Evolutionary conservation across 2,329 filamentous ascomycete genomes (phyloP).

Genomic region (Xylaria digitata): DNA sequence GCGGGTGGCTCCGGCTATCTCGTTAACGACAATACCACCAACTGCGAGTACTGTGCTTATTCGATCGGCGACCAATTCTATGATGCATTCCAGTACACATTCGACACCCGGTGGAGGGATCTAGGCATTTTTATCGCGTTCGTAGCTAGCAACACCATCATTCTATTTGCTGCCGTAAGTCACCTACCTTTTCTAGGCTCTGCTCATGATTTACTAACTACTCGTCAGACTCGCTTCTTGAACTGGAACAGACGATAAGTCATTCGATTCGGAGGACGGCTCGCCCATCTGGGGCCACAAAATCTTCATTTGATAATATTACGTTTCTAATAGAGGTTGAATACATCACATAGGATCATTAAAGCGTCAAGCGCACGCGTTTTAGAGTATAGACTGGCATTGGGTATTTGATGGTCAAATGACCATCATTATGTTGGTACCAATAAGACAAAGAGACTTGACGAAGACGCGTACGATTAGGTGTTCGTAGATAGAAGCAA

Average conservation of each 20-base stretch:
- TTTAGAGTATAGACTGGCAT: slow-evolving; percentile 31
- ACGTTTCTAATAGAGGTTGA: slow-evolving; percentile 25
- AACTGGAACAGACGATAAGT: slow-evolving; percentile 65
- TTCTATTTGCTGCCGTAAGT: slow-evolving; percentile 65
- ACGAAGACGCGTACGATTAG: not conserved
- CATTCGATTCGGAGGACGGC: not conserved
- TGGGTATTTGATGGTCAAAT: slow-evolving; percentile 16
- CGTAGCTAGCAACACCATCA: slow-evolving; percentile 79
- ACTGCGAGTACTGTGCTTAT: slow-evolving; percentile 86
- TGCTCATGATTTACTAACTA: slow-evolving; percentile 36
- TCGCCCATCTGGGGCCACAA: not conserved
- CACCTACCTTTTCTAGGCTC: not conserved
- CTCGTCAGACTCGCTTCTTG: slow-evolving; percentile 59
- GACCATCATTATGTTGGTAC: slow-evolving; percentile 11
- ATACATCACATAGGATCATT: slow-evolving; percentile 7
- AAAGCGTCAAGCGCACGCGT: slow-evolving; percentile 20
- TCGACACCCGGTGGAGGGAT: slow-evolving; percentile 80
- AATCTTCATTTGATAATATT: slow-evolving; percentile 5
- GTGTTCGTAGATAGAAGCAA: slow-evolving; percentile 15
- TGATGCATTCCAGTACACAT: slow-evolving; percentile 72
- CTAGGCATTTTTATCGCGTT: slow-evolving; percentile 82
- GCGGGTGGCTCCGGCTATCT: slow-evolving; percentile 78
- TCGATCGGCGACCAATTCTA: slow-evolving; percentile 85
- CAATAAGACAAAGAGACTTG: not conserved
- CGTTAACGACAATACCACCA: slow-evolving; percentile 69